phyloP scores from a whole-genome alignment of 2,329 filamentous ascomycete genomes.

The Beauveria scarabaeidicola region DNA sequence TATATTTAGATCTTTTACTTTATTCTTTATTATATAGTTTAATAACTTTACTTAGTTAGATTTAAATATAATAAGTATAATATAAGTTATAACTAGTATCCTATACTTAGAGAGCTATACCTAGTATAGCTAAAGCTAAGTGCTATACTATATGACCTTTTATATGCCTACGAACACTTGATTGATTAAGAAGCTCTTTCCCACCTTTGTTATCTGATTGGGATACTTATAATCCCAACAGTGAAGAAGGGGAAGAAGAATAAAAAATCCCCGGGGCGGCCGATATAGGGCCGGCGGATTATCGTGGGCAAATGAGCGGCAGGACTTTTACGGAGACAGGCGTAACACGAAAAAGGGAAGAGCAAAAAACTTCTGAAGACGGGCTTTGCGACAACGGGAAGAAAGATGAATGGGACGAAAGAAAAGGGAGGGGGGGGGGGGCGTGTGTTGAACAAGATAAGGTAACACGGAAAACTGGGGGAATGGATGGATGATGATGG shows the following conservation, averaged over 20 bases:
- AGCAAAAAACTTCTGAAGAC: background rate
- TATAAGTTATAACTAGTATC: too few relatives aligned
- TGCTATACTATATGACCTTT: too few relatives aligned
- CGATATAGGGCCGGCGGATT: conserved; percentile 12
- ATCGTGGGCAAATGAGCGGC: conserved; percentile 9
- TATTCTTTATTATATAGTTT: too few relatives aligned
- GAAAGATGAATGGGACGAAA: conserved; percentile 1
- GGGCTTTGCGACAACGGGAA: background rate
- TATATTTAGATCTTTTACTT: too few relatives aligned
- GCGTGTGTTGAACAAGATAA: conserved; percentile 4
- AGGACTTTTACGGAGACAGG: conserved; percentile 7
- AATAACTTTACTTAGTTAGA: too few relatives aligned
- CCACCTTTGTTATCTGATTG: too few relatives aligned
- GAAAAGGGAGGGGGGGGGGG: background rate
- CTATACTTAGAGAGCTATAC: too few relatives aligned
- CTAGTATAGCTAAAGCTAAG: too few relatives aligned
- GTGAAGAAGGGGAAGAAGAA: background rate
- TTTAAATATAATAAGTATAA: too few relatives aligned
- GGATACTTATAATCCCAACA: too few relatives aligned
- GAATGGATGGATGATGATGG: background rate
- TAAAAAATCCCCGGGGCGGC: background rate
- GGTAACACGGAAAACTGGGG: background rate
- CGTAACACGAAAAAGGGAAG: background rate
- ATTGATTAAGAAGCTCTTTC: too few relatives aligned
- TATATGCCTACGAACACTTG: too few relatives aligned